phyloP scores from a whole-genome alignment of 768 basidiomycete genomes.

The Kwoniella botswanensis region DNA sequence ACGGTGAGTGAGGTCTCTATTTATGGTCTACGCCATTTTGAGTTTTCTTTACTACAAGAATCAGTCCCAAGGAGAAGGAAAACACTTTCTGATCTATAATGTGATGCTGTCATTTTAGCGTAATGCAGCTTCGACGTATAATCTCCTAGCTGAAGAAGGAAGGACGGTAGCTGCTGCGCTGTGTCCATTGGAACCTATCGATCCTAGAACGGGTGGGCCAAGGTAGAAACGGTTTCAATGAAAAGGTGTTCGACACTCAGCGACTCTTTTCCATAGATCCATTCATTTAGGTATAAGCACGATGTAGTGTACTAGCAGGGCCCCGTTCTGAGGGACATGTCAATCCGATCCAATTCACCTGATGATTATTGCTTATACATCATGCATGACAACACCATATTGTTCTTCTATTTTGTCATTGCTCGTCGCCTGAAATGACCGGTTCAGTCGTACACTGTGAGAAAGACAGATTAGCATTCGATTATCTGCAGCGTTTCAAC shows the following conservation, averaged over 20 bases:
- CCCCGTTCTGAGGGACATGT: too few species aligned
- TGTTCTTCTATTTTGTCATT: too few species aligned
- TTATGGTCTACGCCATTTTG: neutral
- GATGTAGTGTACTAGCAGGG: too few species aligned
- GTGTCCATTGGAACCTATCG: conserved; percentile 30
- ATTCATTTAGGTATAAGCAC: too few species aligned
- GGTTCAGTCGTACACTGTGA: too few species aligned
- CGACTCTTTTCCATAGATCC: too few species aligned
- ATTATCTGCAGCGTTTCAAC: too few species aligned
- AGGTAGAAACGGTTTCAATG: conserved; percentile 8
- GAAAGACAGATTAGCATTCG: too few species aligned
- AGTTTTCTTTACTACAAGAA: neutral
- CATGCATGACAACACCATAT: neutral
- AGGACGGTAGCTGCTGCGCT: conserved; percentile 84
- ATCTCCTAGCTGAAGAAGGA: conserved; percentile 90
- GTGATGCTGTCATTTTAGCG: conserved; percentile 60
- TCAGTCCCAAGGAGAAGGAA: neutral
- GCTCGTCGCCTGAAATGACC: too few species aligned
- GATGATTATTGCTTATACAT: neutral
- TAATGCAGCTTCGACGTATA: conserved; percentile 95
- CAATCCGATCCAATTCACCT: neutral
- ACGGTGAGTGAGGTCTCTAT: conserved; percentile 63
- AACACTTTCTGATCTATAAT: neutral
- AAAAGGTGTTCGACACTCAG: too few species aligned
- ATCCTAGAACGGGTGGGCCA: conserved; percentile 31